A percentile compares a stretch with the other conserved stretches of the same genome.
phyloP scores from a whole-genome alignment of 2,329 filamentous ascomycete genomes.

The Macrophomina tecta region DNA sequence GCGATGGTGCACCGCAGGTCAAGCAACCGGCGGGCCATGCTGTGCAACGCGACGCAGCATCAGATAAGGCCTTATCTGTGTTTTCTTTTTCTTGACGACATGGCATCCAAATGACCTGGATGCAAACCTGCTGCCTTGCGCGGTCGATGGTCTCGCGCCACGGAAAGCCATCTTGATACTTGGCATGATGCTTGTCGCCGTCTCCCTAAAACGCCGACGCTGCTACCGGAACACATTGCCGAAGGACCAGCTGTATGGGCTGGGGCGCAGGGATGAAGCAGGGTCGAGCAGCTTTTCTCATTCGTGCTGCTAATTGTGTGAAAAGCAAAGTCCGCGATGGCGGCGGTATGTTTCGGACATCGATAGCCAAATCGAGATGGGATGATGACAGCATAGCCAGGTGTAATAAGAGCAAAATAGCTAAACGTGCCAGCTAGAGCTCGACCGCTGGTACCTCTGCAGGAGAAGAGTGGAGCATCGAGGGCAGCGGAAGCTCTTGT shows the following conservation, averaged over 20 bases:
- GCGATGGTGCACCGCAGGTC: slow-evolving; percentile 14
- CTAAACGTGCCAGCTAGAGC: too few species aligned
- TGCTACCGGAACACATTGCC: neutral
- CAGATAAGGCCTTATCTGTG: slow-evolving; percentile 6
- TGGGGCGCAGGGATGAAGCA: slow-evolving; percentile 3
- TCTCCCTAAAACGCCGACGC: neutral
- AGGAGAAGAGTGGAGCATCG: neutral
- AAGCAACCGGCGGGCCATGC: neutral
- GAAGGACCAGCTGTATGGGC: neutral
- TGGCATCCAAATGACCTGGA: neutral
- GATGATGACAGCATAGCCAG: neutral
- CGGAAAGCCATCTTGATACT: neutral
- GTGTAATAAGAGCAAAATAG: neutral
- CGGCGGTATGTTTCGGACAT: neutral
- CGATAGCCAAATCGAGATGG: neutral
- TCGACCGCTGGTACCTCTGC: too few species aligned
- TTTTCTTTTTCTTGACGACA: neutral
- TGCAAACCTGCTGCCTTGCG: neutral
- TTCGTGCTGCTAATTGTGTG: neutral
- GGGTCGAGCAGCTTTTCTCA: neutral
- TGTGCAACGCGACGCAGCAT: slow-evolving; percentile 6
- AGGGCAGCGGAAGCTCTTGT: neutral
- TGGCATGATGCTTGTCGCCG: slow-evolving; percentile 16
- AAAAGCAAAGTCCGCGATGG: neutral
- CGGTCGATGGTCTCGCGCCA: neutral